phyloP scores from a whole-genome alignment of 2,329 filamentous ascomycete genomes.

The Hypoxylon sp. region DNA sequence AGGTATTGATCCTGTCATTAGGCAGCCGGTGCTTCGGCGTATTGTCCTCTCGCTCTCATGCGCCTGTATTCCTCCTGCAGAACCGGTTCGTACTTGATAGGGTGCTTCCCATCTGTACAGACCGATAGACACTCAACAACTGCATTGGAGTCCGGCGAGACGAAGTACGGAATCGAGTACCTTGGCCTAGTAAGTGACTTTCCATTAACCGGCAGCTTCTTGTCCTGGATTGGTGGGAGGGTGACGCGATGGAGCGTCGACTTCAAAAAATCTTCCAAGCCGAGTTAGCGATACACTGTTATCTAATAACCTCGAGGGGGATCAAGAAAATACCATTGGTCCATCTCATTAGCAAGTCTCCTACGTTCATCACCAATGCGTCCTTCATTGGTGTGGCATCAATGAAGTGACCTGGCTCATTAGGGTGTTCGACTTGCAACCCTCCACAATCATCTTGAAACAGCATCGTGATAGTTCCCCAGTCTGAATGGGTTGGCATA shows the following conservation, averaged over 20 bases:
- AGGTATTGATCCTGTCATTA: constrained; percentile 15
- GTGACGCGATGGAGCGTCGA: constrained; percentile 70
- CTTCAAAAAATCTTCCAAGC: constrained; percentile 60
- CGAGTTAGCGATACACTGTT: not conserved
- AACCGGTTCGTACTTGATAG: constrained; percentile 65
- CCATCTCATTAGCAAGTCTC: constrained; percentile 59
- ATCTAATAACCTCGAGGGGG: constrained; percentile 16
- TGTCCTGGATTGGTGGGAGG: constrained; percentile 59
- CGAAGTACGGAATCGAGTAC: constrained; percentile 74
- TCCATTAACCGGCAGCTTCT: constrained; percentile 55
- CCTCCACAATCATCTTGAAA: constrained; percentile 64
- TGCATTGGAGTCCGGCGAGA: constrained; percentile 64
- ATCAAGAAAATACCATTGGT: constrained; percentile 56
- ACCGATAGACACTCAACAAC: constrained; percentile 68
- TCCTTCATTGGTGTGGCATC: constrained; percentile 55
- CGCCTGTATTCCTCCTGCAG: constrained; percentile 50
- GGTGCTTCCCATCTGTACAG: constrained; percentile 60
- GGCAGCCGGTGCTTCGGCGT: constrained; percentile 39
- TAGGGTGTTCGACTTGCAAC: constrained; percentile 62
- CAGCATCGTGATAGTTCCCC: constrained; percentile 63
- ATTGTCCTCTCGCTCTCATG: constrained; percentile 53
- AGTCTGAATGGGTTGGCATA: constrained; percentile 56
- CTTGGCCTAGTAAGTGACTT: constrained; percentile 64
- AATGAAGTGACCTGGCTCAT: constrained; percentile 56
- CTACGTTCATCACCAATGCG: constrained; percentile 59